These are phyloP conservation scores for Pleochaeta shiraiana DNA, from an alignment of 2,329 filamentous ascomycete species.

Conservation along the genomic window DNA sequence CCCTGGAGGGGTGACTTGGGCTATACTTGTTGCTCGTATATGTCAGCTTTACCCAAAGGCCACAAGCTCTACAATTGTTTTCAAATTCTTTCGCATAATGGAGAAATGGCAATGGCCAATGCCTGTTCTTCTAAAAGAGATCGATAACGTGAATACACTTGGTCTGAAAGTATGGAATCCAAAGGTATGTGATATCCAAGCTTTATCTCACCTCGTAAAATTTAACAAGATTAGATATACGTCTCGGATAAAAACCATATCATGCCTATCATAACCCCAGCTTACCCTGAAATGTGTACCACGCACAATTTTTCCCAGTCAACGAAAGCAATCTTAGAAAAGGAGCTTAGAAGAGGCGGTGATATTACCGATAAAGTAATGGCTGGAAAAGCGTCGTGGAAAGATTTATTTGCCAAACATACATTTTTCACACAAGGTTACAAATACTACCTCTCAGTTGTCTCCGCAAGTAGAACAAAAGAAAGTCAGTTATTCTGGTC, in stretches of 20 bases:
- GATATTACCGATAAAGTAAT: slow-evolving; percentile 65
- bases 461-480: slow-evolving; percentile 60
- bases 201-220: slow-evolving; percentile 8
- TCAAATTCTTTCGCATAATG: slow-evolving; percentile 90
- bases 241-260: slow-evolving; percentile 63
- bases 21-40: slow-evolving; percentile 87
- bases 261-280: slow-evolving; percentile 97
- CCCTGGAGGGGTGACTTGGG: slow-evolving; percentile 93
- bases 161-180: slow-evolving; percentile 90
- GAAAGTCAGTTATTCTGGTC: slow-evolving; percentile 76
- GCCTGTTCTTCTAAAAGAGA: slow-evolving; percentile 74
- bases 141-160: slow-evolving; percentile 53
- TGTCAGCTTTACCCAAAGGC: slow-evolving; percentile 94
- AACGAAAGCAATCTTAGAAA: slow-evolving; percentile 62
- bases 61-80: slow-evolving; percentile 66
- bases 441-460: slow-evolving; percentile 87
- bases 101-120: slow-evolving; percentile 83
- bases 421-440: slow-evolving; percentile 85
- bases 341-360: slow-evolving; percentile 58
- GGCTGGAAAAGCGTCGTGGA: slow-evolving; percentile 56
- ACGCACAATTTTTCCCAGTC: slow-evolving; percentile 87
- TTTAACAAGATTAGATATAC: slow-evolving; percentile 35
- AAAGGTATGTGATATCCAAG: slow-evolving; percentile 29
- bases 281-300: slow-evolving; percentile 94
- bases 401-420: slow-evolving; percentile 72